phyloP scores from a whole-genome alignment of 169 alveolate genomes.

The Babesia ovata region DNA sequence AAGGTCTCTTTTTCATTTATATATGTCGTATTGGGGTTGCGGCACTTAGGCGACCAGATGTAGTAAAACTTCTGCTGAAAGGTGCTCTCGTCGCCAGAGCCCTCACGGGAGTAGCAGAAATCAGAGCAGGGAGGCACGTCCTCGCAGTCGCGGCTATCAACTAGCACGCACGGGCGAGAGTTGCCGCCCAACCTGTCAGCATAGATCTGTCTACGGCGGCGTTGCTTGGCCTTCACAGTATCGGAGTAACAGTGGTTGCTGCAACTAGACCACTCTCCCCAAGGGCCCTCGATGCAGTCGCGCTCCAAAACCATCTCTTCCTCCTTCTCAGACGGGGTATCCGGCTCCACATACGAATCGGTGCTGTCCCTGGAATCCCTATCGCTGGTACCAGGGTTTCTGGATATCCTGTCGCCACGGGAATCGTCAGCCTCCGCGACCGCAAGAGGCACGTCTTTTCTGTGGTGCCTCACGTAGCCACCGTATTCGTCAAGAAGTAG shows the following conservation, averaged over 20 bases:
- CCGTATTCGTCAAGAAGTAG: neutral
- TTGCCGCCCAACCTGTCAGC: constrained; percentile 1
- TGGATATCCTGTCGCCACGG: neutral
- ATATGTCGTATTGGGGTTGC: neutral
- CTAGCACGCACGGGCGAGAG: neutral
- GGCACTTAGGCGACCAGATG: constrained; percentile 56
- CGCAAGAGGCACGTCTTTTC: neutral
- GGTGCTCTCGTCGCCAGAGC: neutral
- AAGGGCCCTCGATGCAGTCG: constrained; percentile 50
- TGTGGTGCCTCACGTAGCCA: neutral
- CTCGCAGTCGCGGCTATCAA: constrained; percentile 41
- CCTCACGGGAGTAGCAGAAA: constrained; percentile 38
- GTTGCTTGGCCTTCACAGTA: neutral
- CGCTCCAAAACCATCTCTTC: constrained; percentile 6
- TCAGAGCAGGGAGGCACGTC: constrained; percentile 30
- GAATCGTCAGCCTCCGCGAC: neutral
- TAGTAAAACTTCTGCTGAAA: constrained; percentile 32
- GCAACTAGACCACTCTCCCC: constrained; percentile 68
- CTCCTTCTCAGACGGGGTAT: neutral
- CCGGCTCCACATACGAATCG: neutral
- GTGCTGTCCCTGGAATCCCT: neutral
- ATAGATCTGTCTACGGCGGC: constrained; percentile 36
- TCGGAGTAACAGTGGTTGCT: constrained; percentile 44
- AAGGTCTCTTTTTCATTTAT: neutral
- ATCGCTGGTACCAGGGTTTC: no score